Conservation (phyloP, 768 basidiomycete species). For the Asterophora lycoperdoides region DNA sequence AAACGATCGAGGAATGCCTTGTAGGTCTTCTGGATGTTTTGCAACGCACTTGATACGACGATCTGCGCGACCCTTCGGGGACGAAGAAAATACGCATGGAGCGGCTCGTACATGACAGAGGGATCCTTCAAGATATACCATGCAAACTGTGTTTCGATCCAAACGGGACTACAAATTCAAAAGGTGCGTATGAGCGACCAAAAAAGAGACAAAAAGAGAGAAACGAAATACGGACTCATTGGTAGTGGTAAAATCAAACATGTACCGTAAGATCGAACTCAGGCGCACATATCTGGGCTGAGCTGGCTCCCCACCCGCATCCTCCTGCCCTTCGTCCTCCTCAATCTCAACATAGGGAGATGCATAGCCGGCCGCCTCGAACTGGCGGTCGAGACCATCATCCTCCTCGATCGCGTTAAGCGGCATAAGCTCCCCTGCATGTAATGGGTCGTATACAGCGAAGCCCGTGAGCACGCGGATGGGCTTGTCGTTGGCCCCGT, state of each 20-base stretch:
- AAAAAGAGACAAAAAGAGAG: constrained; percentile 1
- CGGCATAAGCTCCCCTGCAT: constrained; percentile 42
- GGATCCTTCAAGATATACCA: constrained; percentile 58
- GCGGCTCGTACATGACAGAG: constrained; percentile 37
- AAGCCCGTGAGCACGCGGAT: constrained; percentile 57
- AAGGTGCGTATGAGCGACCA: constrained; percentile 1
- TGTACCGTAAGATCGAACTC: constrained; percentile 41
- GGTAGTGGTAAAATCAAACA: constrained; percentile 45
- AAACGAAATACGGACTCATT: constrained; percentile 42
- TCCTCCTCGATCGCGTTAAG: constrained; percentile 44
- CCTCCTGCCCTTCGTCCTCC: constrained; percentile 55
- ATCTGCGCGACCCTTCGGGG: constrained; percentile 50
- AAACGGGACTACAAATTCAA: constrained; percentile 48
- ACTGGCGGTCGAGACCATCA: constrained; percentile 33
- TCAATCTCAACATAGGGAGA: constrained; percentile 44
- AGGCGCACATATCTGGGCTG: constrained; percentile 39
- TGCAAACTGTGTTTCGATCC: constrained; percentile 58
- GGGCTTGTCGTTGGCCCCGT: constrained; percentile 46
- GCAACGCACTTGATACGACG: constrained; percentile 33
- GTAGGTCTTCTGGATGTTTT: constrained; percentile 27
- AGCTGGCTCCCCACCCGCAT: constrained; percentile 19
- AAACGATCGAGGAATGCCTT: constrained; percentile 34
- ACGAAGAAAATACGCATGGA: constrained; percentile 46
- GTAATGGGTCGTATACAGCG: constrained; percentile 52
- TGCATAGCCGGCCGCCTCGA: constrained; percentile 57